Base-by-base conservation (phyloP, 352 stramenopile species). In the Hyaloperonospora arabidopsidis region DNA sequence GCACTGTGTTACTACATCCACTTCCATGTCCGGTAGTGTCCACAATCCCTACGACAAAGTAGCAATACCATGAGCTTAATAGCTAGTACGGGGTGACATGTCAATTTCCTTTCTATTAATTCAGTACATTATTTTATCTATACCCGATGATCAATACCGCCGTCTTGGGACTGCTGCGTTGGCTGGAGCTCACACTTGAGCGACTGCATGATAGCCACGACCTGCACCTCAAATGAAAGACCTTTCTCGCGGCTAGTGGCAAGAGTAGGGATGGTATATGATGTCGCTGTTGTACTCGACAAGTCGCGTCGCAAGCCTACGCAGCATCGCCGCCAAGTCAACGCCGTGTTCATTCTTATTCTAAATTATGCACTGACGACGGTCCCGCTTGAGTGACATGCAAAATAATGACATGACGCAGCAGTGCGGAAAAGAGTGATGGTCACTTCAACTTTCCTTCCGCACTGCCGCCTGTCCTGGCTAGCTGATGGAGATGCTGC, bases 1-100 rank as follows among this genome's bases (percentile, higher is more conserved):
- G 70, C 81, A 92, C 53, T 92, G 81, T 14, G 81, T 89, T 52
- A 87, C 75, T 38, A 92, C 64, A 6, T 85, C 72, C 15, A 92
- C 59, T 10, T 73, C 54, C 41, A 71, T 47, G 45, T 89, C 81
- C 2, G 79, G 81, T 8, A 92, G 49, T 11, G 39, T 64, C 81
- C 81, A 92, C 22, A 64, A 64, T 15, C 79, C 81, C 81, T 91
- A 36, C 0, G 39, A 18, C 17, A 5, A 2, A 44, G 15, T 11
- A 21, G 38, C 15, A 8, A 44, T 6, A 44, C 17, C 19, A 44
- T n/a, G n/a, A n/a, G n/a, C n/a, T n/a, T n/a, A n/a, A n/a, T n/a
- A n/a, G n/a, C n/a, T n/a, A n/a, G n/a, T n/a, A n/a, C n/a, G n/a
- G n/a, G n/a, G n/a, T n/a, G n/a, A n/a, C n/a, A n/a, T n/a, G n/a